phyloP scores from a whole-genome alignment of 306 rosid genomes.

The Bauhinia variegata region DNA sequence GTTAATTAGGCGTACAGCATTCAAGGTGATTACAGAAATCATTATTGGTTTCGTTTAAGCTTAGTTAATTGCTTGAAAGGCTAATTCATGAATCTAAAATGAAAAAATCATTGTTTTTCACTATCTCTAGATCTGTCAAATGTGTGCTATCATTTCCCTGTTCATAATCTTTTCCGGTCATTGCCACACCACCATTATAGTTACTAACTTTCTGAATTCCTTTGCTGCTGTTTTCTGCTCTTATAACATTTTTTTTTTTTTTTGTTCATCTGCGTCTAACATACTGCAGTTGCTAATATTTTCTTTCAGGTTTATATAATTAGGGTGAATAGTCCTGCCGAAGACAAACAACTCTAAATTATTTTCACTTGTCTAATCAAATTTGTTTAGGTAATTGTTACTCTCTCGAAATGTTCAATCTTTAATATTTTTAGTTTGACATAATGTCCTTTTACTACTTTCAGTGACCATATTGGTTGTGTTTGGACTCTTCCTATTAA shows the following conservation, averaged over 20 bases:
- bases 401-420: neutral
- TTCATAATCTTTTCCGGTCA: conserved; percentile 11
- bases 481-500: neutral
- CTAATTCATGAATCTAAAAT: conserved; percentile 10
- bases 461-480: neutral
- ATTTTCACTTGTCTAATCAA: conserved; percentile 28
- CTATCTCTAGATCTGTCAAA: neutral
- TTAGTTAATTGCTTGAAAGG: conserved; percentile 12
- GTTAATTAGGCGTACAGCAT: conserved; percentile 51
- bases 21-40: conserved; percentile 65
- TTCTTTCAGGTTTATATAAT: conserved; percentile 60
- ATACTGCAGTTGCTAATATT: conserved; percentile 25
- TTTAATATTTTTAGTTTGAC: too few species aligned
- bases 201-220: neutral
- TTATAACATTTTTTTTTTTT: too few species aligned
- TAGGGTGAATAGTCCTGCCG: conserved; percentile 52
- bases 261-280: too few species aligned
- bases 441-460: too few species aligned
- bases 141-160: conserved; percentile 15
- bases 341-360: conserved; percentile 14
- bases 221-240: neutral
- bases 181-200: neutral
- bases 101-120: conserved; percentile 7
- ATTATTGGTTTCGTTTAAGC: conserved; percentile 19
- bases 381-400: conserved; percentile 40